Base-by-base conservation (phyloP, 345 rosid genomes). In the Salix udensis region DNA sequence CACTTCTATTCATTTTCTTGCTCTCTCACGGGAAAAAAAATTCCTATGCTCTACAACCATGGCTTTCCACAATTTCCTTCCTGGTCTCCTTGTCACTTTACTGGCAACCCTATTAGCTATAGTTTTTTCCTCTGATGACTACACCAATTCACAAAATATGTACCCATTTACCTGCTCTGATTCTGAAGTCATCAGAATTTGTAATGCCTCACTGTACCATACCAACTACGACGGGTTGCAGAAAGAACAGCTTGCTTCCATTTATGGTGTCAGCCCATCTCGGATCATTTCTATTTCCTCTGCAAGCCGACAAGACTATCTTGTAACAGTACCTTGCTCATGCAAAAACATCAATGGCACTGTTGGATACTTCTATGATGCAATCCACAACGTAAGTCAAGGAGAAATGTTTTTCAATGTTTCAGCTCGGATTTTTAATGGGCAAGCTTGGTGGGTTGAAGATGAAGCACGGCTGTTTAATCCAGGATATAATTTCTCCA, bases 311-410 rank as follows among this genome's bases (percentile, higher is more conserved):
- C 46, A 71, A 46, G 91, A 89, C 79, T 87, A 82, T 80, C 83
- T 88, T 24, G 73, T 91, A 64, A 79, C 62, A 4, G 88, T 88
- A 24, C 85, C 89, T 4, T 91, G 95, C 73, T 79, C 85, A 6
- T 88, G 92, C 83, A n/a, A 73, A 60, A 70, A 74, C 0, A 44
- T 79, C 8, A 79, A 65, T 37, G 82, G 80, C 66, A 85, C 80
- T 19, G 50, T 1, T 4, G 90, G 76, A 8, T 91, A 85, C 85
- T 88, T 91, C 86, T 87, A 91, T 19, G 73, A 75, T 26, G 67
- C 78, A 6, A 50, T 67, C 50, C 87, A 91, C 72, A 15, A 0
- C 0, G 91, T 85, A 70, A 30, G 83, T 21, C 19, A 2, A 7
- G 30, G 62, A 0, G 88, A 88, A 70, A 73, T 73, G 1, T 91